Conservation (phyloP, 805 yeast genomes). For the Candida golubevii region DNA sequence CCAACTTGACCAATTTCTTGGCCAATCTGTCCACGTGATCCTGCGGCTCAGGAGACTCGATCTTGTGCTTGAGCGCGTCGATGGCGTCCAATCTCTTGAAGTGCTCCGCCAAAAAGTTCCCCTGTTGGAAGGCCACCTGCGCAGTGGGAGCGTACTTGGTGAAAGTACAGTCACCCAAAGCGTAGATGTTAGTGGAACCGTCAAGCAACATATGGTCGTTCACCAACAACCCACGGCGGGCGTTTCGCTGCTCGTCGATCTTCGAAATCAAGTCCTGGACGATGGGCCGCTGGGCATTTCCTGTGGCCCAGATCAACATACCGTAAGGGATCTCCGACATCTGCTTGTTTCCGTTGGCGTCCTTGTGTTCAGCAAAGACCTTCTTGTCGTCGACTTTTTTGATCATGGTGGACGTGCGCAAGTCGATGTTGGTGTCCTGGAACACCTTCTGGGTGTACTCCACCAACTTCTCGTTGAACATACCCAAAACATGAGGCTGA, state of each 20-base stretch:
- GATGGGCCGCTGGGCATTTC: conserved; percentile 84
- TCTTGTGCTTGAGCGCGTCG: conserved; percentile 50
- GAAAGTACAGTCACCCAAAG: conserved; percentile 92
- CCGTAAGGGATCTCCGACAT: conserved; percentile 77
- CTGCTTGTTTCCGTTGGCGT: conserved; percentile 58
- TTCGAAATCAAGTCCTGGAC: conserved; percentile 60
- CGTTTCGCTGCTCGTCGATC: conserved; percentile 73
- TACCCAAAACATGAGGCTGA: conserved; percentile 77
- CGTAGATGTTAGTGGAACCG: conserved; percentile 81
- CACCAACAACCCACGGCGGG: conserved; percentile 86
- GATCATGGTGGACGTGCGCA: conserved; percentile 83
- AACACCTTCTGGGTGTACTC: conserved; percentile 79
- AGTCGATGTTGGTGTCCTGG: conserved; percentile 59
- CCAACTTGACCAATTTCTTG: conserved; percentile 43
- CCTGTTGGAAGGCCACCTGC: conserved; percentile 95
- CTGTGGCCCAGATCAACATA: conserved; percentile 94
- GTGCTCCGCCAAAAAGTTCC: conserved; percentile 69
- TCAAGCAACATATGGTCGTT: conserved; percentile 72
- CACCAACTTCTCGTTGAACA: conserved; percentile 65
- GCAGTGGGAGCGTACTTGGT: conserved; percentile 94
- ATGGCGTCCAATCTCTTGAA: conserved; percentile 62
- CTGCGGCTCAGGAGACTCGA: conserved; percentile 36
- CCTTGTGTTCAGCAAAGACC: conserved; percentile 67
- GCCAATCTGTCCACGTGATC: conserved; percentile 42
- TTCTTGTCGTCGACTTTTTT: conserved; percentile 71